These are phyloP conservation scores for Puccinia hordei DNA, from an alignment of 1,284 basidiomycete genomes.

Conservation along the genomic window DNA sequence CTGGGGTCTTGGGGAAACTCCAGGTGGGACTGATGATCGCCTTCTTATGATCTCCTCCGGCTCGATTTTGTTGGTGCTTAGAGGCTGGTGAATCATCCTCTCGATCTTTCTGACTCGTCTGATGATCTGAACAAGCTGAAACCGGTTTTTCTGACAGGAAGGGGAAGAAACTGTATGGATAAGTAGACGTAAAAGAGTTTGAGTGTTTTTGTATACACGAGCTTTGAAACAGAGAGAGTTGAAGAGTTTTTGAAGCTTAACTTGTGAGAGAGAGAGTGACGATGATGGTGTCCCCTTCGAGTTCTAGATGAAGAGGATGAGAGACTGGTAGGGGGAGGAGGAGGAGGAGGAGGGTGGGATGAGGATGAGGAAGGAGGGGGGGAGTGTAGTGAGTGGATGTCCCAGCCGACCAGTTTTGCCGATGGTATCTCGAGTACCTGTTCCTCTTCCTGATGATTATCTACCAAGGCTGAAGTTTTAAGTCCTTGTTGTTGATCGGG, in stretches of 20 bases:
- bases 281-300: constrained; percentile 64
- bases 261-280: constrained; percentile 88
- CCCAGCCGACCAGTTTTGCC: constrained; percentile 54
- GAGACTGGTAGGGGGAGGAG: not conserved
- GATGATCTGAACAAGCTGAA: constrained; percentile 56
- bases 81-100: not conserved
- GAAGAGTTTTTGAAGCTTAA: constrained; percentile 1
- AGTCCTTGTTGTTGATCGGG: constrained; percentile 64
- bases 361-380: not conserved
- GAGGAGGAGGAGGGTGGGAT: not conserved
- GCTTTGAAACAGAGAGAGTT: not conserved
- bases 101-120: constrained; percentile 49
- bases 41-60: not conserved
- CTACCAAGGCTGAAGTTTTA: constrained; percentile 60
- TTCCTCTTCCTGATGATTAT: not conserved
- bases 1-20: constrained; percentile 46
- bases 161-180: constrained; percentile 69
- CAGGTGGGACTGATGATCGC: constrained; percentile 54
- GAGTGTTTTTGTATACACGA: not conserved
- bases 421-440: constrained; percentile 63
- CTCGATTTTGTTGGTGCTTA: too few species aligned
- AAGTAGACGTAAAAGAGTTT: not conserved
- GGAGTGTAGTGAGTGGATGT: not conserved
- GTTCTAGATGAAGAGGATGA: not conserved
- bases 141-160: constrained; percentile 71